Evolutionary conservation across 495 filamentous ascomycete genomes (phyloP), one percentile per base, ranked within the genome.

Genomic region (Pyrenula massariospora): DNA sequence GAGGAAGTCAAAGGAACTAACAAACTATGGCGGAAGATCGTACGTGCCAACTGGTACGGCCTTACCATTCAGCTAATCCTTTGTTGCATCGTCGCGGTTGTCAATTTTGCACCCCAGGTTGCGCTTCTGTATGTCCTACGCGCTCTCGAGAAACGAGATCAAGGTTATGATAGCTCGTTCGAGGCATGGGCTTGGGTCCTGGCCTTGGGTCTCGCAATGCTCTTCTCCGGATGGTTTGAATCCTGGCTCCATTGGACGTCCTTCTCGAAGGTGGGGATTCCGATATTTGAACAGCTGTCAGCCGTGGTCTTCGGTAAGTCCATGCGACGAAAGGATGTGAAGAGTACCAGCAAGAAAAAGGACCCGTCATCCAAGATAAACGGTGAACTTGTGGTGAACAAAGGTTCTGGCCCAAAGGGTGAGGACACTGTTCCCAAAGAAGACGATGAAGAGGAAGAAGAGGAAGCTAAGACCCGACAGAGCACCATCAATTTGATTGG

Each of bases 251-350:
- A 74, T 63, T 91, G 86, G 86, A 62, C 84, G 22, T 80, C 80
- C 0, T 88, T 75, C 65, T 79, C 82, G 0, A 76, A 80, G 42
- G 60, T 90, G 2, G 76, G 75, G 21, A 73, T 88, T 20, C 85
- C 84, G 1, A 73, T 91, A 25, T 81, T 84, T 25, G 74, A 79
- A 22, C 84, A 90, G 56, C 70, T 92, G 1, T 84, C 86, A 1
- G 81, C 86, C 1, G 69, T 88, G 20, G 78, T 92, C 10, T 91
- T 91, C 58, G 77, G 81, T 48, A 93, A 94, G 65, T 77, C 87
- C 0, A 84, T 89, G 81, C 80, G 84, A 24, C 78, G 83, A 42
- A 94, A 93, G 61, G 87, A 94, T 66, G 81, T 87, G 23, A 92
- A 88, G 62, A 75, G 72, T 36, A 63, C 67, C 12, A 59, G 59